Base-by-base conservation (phyloP, 805 yeast species). In the Zygoascus bituminiphila region DNA sequence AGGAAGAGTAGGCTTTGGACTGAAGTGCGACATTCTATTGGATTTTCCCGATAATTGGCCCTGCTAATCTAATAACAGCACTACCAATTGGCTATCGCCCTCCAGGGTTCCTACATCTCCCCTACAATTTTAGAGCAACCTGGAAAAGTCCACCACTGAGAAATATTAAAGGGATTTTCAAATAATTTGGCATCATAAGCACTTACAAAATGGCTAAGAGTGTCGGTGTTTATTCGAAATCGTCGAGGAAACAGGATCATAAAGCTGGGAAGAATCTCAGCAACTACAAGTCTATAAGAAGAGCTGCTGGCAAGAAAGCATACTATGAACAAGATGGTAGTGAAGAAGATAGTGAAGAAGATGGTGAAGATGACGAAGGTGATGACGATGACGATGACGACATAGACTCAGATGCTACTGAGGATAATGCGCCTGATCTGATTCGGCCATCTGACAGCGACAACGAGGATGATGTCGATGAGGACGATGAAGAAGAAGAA, bases 401-500 rank as follows among this genome's bases (percentile, higher is more conserved):
- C 15, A 48, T 44, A 8, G 59, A 52, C 42, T 29, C 50, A 17
- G 56, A 54, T 22, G 50, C 38, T 22, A 50, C 53, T 14, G 53
- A 43, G 15, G 53, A 48, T 17, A 36, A 44, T n/a, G 41, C 49
- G 8, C 53, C 55, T 7, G 46, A 46, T 19, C 47, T 52, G 22
- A 44, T 52, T 15, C 31, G 33, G 7, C 14, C 23, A 40, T 37
- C 38, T 8, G 44, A 26, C 12, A 41, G 42, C 25, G 50, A 40
- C 17, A 44, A 33, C 5, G 65, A 60, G 4, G 69, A 64, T 8
- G 70, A 64, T 21, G 71, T 63, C 9, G 68, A 63, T 6, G 72
- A 65, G 15, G 70, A 64, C 36, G 72, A 72, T 49, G 74, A 71
- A 39, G 74, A 69, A 52, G 62, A 54, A 15, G 54, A 56, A 10